Conservation (phyloP, 108 stramenopile genomes). For the Aureococcus anophagefferens region DNA sequence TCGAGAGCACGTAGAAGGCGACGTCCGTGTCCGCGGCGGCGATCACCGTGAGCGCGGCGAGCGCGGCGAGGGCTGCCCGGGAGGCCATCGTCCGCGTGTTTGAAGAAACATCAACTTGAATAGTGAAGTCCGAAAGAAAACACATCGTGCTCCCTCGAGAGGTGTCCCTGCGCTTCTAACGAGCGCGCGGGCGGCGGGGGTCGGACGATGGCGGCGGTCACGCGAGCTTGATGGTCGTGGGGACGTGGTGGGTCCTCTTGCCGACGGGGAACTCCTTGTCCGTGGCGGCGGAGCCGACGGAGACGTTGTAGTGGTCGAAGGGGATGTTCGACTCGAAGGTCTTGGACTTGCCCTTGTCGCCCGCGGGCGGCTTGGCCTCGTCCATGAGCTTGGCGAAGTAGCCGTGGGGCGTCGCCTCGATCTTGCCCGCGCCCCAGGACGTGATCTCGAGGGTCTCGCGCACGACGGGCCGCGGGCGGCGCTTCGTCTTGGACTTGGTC, state of each 20-base stretch:
- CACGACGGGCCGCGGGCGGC: not conserved
- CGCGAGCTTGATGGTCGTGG: no score
- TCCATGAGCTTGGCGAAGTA: constrained; percentile 36
- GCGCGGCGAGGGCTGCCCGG: no score
- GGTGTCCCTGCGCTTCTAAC: no score
- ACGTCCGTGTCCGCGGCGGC: no score
- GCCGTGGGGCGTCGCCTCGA: constrained; percentile 39
- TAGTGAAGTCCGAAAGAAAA: no score
- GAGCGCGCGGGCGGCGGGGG: no score
- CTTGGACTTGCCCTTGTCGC: not conserved
- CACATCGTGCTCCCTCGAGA: no score
- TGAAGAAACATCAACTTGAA: no score
- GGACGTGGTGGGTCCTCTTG: constrained; percentile 1
- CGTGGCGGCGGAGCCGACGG: constrained; percentile 4
- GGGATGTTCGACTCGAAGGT: constrained; percentile 6
- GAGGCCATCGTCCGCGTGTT: no score
- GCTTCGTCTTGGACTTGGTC: not conserved
- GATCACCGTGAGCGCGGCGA: no score
- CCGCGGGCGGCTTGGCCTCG: not conserved
- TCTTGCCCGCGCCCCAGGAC: constrained; percentile 36
- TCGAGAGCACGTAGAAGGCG: no score
- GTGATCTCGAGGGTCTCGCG: constrained; percentile 19
- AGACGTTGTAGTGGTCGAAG: constrained; percentile 20
- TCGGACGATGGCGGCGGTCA: no score
- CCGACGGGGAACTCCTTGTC: constrained; percentile 27